Evolutionary conservation across 768 basidiomycete species (phyloP).

Genomic region (Amanita rimosa): DNA sequence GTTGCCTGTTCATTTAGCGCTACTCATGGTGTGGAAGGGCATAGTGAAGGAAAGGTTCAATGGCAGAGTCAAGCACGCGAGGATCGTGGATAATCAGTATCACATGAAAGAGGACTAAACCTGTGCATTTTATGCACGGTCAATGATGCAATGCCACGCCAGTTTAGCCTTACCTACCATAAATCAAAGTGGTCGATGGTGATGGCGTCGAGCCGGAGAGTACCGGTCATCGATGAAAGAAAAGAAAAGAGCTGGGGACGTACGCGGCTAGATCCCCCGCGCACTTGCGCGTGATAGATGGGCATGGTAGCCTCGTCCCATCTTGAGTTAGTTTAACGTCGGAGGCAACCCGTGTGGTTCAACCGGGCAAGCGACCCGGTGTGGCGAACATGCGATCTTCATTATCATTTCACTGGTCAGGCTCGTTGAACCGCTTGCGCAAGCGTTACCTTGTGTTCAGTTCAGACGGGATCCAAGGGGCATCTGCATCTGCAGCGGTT

Average conservation of each 20-base stretch:
- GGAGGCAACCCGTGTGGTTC: background rate
- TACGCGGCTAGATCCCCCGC: background rate
- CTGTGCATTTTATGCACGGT: background rate
- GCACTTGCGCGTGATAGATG: background rate
- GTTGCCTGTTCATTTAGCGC: background rate
- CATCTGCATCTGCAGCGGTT: background rate
- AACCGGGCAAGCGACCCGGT: background rate
- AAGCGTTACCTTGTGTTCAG: background rate
- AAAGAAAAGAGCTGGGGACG: background rate
- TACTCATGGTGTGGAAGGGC: background rate
- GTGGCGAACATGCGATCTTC: background rate
- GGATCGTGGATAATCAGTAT: background rate
- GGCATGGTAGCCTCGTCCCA: background rate
- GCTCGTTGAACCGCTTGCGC: too few relatives aligned
- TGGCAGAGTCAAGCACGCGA: background rate
- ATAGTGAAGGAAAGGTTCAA: background rate
- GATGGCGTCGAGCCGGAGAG: slow-evolving; percentile 3
- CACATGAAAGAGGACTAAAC: background rate
- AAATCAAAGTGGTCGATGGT: slow-evolving; percentile 4
- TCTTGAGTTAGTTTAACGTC: background rate
- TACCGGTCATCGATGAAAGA: slow-evolving; percentile 2
- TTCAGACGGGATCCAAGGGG: background rate
- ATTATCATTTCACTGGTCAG: background rate
- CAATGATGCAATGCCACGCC: background rate
- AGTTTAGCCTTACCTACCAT: background rate